Conservation (phyloP, 106 monocot species). For the Amphibolis antarctica region DNA sequence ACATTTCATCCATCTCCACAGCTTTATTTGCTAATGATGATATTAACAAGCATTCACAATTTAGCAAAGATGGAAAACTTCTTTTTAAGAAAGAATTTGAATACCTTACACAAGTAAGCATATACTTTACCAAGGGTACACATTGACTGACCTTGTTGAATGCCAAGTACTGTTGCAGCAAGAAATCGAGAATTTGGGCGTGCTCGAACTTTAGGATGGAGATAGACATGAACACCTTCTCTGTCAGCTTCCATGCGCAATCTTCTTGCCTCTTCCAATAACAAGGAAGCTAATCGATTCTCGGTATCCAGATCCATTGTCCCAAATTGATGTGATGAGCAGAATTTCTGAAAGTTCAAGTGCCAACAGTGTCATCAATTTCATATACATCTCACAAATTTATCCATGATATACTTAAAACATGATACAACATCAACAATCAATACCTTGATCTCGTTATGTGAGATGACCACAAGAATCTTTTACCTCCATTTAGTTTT, state of each 20-base stretch:
- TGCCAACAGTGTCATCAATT: no score
- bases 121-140: no score
- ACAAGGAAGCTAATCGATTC: conserved; percentile 66
- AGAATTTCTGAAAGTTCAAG: no score
- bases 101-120: no score
- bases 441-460: no score
- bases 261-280: conserved; percentile 85
- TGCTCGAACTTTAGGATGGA: conserved; percentile 62
- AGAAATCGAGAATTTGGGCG: conserved; percentile 95
- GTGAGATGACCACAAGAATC: no score
- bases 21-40: conserved; percentile 59
- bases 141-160: conserved; percentile 90
- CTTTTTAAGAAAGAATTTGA: background rate
- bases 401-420: no score
- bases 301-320: conserved; percentile 88
- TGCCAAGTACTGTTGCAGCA: conserved; percentile 91
- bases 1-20: conserved; percentile 76
- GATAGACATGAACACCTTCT: conserved; percentile 84
- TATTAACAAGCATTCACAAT: background rate
- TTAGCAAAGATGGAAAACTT: background rate
- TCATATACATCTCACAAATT: no score
- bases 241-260: conserved; percentile 58
- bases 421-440: no score
- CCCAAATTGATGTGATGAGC: no score
- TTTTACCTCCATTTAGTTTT: no score